Base-by-base conservation (phyloP, 306 rosid genomes). In the Ochetophila trinervis region DNA sequence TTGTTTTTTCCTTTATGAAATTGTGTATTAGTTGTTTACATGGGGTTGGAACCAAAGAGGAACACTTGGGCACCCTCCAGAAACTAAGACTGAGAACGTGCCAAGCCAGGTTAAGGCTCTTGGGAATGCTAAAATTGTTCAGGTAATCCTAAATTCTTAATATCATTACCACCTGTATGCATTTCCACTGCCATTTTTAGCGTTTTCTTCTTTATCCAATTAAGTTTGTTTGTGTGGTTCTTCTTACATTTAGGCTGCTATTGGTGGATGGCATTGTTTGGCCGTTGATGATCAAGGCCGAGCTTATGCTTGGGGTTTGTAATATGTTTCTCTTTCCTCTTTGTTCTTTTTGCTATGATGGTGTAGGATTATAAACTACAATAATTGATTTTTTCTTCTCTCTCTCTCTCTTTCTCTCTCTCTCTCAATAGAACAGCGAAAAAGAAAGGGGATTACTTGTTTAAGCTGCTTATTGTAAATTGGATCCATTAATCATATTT, bases 41-140 rank as follows among this genome's bases (percentile, higher is more conserved):
- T 90, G 99, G 99, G 99, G 99, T 5, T 94, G 99, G 99, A 94
- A 94, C 70, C 99, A 94, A 75, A 90, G 99, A 74, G 97, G 95
- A 51, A 94, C 99, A 4, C 84, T 94, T 56, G 99, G 99, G 15
- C 97, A 90, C 74, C 87, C 91, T 2, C 82, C 95, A 5, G 96
- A 85, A 57, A 84, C 86, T 74, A 90, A 88, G 69, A 86, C 96
- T 21, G 97, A 90, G 78, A 90, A 88, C 63, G 67, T 85, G 75
- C 99, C 99, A 0, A 86, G 97, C 86, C 97, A 94, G 74, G 97
- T 90, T 57, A 90, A 90, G 68, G 91, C 83, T 51, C 99, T 90
- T 68, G 75, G 84, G 34, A 81, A 55, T 83, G 92, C 68, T 56
- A 80, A 88, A 53, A 88, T 94, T 74, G 92, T 88, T 62, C 92